Percentiles rank a stretch among this genome's conserved stretches.
These are phyloP conservation scores for Pseudogymnoascus sp. DNA, from an alignment of 2,329 filamentous ascomycete genomes.

Conservation along the genomic window DNA sequence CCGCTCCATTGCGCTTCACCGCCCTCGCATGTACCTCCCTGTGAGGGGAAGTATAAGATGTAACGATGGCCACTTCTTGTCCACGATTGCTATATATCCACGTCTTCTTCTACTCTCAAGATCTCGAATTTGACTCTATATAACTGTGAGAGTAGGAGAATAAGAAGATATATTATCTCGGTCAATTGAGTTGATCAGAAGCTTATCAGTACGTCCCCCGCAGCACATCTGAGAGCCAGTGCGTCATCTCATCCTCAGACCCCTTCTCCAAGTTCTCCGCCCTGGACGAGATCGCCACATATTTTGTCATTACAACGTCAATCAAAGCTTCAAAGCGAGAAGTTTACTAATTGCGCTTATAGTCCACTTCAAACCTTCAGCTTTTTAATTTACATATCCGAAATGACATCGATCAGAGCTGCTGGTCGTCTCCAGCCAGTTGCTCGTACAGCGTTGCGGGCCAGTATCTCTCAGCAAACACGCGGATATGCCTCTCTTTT, in stretches of 20 bases:
- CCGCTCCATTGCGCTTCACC: conserved; percentile 1
- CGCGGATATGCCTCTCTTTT: conserved; percentile 20
- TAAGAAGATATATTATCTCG: not conserved
- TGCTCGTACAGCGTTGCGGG: conserved; percentile 8
- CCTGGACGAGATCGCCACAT: not conserved
- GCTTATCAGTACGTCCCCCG: not conserved
- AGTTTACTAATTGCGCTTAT: not conserved
- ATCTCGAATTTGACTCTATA: not conserved
- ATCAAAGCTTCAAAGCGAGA: not conserved
- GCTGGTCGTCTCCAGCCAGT: conserved; percentile 23
- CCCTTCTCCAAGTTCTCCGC: not conserved
- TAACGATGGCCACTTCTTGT: not conserved
- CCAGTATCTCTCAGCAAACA: not conserved
- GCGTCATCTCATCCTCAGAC: not conserved
- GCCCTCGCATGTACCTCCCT: conserved; percentile 1
- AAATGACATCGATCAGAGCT: conserved; percentile 26
- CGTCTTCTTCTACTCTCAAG: not conserved
- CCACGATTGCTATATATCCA: not conserved
- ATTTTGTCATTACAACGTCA: not conserved
- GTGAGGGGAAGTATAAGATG: not conserved
- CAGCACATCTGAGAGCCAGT: not conserved
- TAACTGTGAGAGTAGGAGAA: not conserved
- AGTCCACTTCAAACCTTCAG: not conserved
- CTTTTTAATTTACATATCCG: not conserved
- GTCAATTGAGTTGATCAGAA: not conserved